Base-by-base conservation (phyloP, 768 basidiomycete genomes). In the Mycena chlorophos region DNA sequence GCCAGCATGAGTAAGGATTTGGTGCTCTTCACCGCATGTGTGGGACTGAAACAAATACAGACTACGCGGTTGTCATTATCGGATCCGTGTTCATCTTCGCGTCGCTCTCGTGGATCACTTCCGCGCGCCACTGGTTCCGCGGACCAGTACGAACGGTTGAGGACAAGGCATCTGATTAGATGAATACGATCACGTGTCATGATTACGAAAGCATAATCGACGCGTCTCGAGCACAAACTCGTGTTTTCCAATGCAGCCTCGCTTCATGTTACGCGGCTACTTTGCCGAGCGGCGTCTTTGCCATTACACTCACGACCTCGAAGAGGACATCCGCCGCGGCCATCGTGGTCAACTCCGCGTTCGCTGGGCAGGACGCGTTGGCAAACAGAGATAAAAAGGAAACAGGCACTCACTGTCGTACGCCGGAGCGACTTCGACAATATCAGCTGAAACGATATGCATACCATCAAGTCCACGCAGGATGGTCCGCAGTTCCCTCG, bases 351-450 rank as follows among this genome's bases (percentile, higher is more conserved):
- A 71, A 60, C 55, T 74, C 72, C 48, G 74, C 75, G 56, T 75
- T 74, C 28, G 60, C 60, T 62, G 23, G 16, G 6, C 40, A 14
- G 16, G 5, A 5, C 10, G 17, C 46, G 5, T 22, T 52, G 51
- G 45, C 39, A 52, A 16, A 48, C 6, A 26, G 22, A 49, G 43
- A 37, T 23, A 29, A 3, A 26, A 17, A n/a, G 39, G 27, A 26
- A 34, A 29, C 26, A 3, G 20, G 16, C 29, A 51, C 43, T 42
- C 26, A 63, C 60, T 62, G 16, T 90, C 89, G 65, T 91, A 90
- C 5, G 89, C 88, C 16, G 90, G 91, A 1, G 88, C 86, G 22
- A 92, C 91, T 66, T 93, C 91, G 43, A 93, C 91, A 40, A 93
- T 83, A 66, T 93, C 91, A 8, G 86, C 88, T 31, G 85, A 89